Evolutionary conservation across 352 stramenopile species (phyloP).

Genomic region (Pseudoperonospora humuli): DNA sequence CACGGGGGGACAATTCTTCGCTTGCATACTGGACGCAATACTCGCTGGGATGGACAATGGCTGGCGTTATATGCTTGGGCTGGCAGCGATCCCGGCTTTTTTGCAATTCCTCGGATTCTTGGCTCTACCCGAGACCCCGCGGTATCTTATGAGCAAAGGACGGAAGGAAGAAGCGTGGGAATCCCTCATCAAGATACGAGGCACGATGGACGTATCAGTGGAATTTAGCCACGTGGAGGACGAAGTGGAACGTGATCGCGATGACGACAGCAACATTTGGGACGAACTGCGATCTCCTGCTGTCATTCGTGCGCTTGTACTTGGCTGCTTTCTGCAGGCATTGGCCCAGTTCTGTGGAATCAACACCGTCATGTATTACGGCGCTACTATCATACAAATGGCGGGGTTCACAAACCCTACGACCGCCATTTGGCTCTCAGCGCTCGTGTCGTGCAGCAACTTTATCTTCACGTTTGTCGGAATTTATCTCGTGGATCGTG

Average conservation of each 20-base stretch:
- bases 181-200: constrained; percentile 54
- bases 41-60: constrained; percentile 41
- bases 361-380: constrained; percentile 87
- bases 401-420: constrained; percentile 62
- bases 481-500: constrained; percentile 24
- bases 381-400: constrained; percentile 73
- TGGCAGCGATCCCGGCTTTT: constrained; percentile 51
- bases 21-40: constrained; percentile 45
- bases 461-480: constrained; percentile 35
- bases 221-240: constrained; percentile 60
- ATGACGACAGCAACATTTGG: constrained; percentile 23
- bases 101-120: constrained; percentile 72
- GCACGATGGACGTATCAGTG: constrained; percentile 40
- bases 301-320: constrained; percentile 12
- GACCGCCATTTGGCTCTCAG: constrained; percentile 74
- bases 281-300: constrained; percentile 19
- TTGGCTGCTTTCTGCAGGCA: constrained; percentile 19
- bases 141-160: constrained; percentile 51
- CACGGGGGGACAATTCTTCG: constrained; percentile 75
- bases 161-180: constrained; percentile 39
- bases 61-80: constrained; percentile 78
- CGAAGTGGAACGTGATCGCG: constrained; percentile 33
- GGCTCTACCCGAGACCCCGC: constrained; percentile 55
- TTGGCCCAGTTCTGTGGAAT: constrained; percentile 70
- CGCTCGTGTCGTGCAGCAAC: constrained; percentile 44